phyloP scores from a whole-genome alignment of 2,329 filamentous ascomycete species.

The Fusarium sp. region DNA sequence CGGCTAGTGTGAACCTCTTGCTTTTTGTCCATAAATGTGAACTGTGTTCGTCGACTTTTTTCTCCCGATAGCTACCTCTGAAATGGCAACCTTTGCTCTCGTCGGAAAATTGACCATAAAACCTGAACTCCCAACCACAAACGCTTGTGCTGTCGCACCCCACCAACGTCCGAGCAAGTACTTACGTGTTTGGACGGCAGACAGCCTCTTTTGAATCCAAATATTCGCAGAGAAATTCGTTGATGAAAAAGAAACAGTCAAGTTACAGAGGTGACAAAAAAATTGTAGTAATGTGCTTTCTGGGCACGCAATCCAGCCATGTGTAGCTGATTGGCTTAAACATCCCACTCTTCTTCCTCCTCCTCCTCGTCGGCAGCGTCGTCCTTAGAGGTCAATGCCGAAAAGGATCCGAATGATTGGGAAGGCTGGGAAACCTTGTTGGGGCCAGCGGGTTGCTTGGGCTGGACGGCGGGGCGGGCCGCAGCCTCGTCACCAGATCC shows the following conservation, averaged over 20 bases:
- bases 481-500: constrained; percentile 55
- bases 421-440: constrained; percentile 52
- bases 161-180: constrained; percentile 31
- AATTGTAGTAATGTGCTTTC: constrained; percentile 20
- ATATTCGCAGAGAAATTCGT: constrained; percentile 30
- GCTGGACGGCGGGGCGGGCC: constrained; percentile 49
- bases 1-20: constrained; percentile 25
- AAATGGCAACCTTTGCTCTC: constrained; percentile 21
- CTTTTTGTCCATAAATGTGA: constrained; percentile 38
- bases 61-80: constrained; percentile 20
- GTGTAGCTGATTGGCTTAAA: constrained; percentile 50
- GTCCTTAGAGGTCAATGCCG: constrained; percentile 61
- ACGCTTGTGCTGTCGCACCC: constrained; percentile 46
- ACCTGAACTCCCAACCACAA: constrained; percentile 49
- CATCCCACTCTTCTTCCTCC: constrained; percentile 66
- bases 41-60: constrained; percentile 26
- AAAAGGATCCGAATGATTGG: constrained; percentile 62
- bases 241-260: constrained; percentile 39
- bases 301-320: constrained; percentile 23
- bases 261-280: constrained; percentile 36
- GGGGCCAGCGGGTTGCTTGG: constrained; percentile 49
- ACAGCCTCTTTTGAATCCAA: constrained; percentile 43
- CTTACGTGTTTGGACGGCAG: constrained; percentile 31
- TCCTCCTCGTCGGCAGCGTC: constrained; percentile 58
- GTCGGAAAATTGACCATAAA: constrained; percentile 38